Evolutionary conservation across 129 eudicot species (phyloP), one percentile per base, ranked within the genome.

Genomic region (Artemisia annua): DNA sequence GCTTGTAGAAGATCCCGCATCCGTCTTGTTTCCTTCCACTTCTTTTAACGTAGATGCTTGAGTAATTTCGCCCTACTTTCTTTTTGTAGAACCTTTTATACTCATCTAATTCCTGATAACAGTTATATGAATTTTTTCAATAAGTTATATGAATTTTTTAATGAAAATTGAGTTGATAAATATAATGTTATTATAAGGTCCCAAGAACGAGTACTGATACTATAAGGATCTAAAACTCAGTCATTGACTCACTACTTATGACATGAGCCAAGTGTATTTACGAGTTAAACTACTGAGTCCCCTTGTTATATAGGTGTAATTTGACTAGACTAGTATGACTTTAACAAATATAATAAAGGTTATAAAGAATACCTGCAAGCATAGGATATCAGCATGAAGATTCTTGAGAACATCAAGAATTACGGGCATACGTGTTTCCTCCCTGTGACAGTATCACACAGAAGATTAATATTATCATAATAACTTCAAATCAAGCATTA

Each of bases 1-100:
- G 84, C 72, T 86, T 87, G 85, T 94, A 94, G 81, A 94, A 94
- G 50, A 94, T 85, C 48, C 97, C 98, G 78, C 98, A 94, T 15
- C 98, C 98, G 66, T 94, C 98, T 46, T 84, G 86, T 83, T 90
- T 94, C 52, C 76, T 80, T 66, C 98, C 97, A 67, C 83, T 86
- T 80, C 98, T 87, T 50, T 86, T 72, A 55, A 87, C 58, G 82
- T 94, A 94, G 68, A 86, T 78, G 81, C 98, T 84, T 67, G 91
- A 79, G 85, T 94, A 94, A 76, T 83, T 35, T 22, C 62, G 83
- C 90, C 87, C 96, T 80, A 90, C 30, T 46, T 86, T 87, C 49
- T 68, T 85, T 81, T 82, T 87, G 86, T 90, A 94, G 80, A 94
- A 94, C 44, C 73, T 79, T 63, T 94, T 86, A 81, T 90, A 94